Conservation (phyloP, 2,329 filamentous ascomycete species). For the Aphanocladium album region DNA sequence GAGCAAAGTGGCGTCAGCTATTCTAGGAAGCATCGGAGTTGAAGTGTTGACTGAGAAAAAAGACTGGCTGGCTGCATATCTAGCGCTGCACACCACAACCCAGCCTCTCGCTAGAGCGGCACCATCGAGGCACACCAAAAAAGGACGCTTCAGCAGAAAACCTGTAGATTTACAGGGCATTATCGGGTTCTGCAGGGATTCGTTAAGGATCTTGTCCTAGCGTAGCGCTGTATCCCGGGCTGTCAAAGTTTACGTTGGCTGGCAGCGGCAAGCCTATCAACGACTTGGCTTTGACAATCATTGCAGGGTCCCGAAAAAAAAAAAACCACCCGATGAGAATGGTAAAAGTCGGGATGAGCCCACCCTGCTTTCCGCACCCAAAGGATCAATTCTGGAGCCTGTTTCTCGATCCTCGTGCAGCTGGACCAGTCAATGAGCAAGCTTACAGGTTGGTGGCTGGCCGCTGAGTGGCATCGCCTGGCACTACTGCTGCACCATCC, state of each 20-base stretch:
- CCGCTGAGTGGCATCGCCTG: not conserved
- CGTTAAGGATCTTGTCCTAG: not conserved
- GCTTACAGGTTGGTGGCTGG: slow-evolving; percentile 1
- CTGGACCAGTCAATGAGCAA: not conserved
- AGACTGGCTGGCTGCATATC: not conserved
- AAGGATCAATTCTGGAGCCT: not conserved
- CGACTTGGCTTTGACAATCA: not conserved
- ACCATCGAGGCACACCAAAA: no score
- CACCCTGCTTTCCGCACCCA: not conserved
- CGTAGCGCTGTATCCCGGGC: not conserved
- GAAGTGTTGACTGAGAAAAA: not conserved
- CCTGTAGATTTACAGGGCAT: not conserved
- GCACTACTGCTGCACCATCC: not conserved
- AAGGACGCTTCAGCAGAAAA: not conserved
- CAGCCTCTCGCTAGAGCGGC: not conserved
- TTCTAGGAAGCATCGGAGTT: not conserved
- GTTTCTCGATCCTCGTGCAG: not conserved
- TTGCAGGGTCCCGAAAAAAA: no score
- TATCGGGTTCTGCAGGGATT: not conserved
- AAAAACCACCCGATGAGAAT: not conserved
- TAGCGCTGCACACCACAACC: not conserved
- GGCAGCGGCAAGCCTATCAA: slow-evolving; percentile 1
- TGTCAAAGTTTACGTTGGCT: not conserved
- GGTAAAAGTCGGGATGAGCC: slow-evolving; percentile 8
- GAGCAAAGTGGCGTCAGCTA: slow-evolving; percentile 4